These are phyloP conservation scores for Cercospora sesami DNA, from an alignment of 2,329 filamentous ascomycete genomes.

Conservation along the genomic window DNA sequence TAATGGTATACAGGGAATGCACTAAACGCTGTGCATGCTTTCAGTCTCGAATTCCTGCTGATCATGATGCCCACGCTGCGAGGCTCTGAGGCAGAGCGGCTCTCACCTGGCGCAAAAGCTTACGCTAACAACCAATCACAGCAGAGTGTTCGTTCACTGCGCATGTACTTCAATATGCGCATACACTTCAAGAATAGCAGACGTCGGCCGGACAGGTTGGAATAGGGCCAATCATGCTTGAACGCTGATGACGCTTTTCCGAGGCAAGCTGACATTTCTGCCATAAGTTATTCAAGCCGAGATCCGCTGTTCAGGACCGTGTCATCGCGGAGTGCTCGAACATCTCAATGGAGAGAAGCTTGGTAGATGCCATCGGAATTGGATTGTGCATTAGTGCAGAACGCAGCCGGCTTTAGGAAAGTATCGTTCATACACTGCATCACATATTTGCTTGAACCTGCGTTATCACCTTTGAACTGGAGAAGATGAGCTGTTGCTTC, in stretches of 20 bases:
- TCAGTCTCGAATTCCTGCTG: neutral
- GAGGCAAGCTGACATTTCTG: neutral
- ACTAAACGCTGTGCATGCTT: neutral
- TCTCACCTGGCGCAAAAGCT: neutral
- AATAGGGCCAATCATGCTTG: neutral
- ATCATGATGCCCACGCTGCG: neutral
- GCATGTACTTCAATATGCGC: neutral
- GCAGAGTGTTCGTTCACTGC: neutral
- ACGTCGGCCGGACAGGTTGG: neutral
- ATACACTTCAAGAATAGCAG: no score
- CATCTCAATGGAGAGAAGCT: neutral
- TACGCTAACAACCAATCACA: neutral
- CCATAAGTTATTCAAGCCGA: neutral
- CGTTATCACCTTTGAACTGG: neutral
- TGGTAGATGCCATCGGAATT: neutral
- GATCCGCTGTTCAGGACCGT: neutral
- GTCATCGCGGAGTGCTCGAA: neutral
- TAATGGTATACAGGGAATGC: neutral
- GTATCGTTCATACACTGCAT: neutral
- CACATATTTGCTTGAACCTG: neutral
- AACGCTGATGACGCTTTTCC: neutral
- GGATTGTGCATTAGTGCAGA: neutral
- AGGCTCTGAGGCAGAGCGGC: neutral
- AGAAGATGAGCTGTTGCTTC: neutral
- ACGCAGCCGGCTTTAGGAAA: neutral